Conservation (phyloP, 352 stramenopile species). For the Phytophthora syringae region DNA sequence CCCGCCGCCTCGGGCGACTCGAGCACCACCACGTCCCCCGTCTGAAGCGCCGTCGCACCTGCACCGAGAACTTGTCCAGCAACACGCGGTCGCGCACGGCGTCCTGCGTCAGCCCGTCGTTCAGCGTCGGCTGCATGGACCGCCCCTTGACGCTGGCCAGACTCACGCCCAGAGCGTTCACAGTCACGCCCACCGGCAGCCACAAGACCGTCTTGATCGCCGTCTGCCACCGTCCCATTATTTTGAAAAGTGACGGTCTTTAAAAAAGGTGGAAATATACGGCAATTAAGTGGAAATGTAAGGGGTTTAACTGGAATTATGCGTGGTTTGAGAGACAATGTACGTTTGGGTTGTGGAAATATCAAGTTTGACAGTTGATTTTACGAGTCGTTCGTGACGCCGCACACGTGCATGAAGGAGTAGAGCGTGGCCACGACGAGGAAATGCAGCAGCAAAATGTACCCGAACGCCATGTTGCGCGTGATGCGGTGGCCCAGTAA, state of each 20-base stretch:
- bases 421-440: slow-evolving; percentile 89
- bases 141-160: slow-evolving; percentile 75
- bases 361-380: not conserved
- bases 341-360: too few species aligned
- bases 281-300: too few species aligned
- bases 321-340: too few species aligned
- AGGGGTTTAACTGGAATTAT: too few species aligned
- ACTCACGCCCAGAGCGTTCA: slow-evolving; percentile 81
- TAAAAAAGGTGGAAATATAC: too few species aligned
- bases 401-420: slow-evolving; percentile 88
- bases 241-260: too few species aligned
- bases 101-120: slow-evolving; percentile 71
- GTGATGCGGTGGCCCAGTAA: slow-evolving; percentile 85
- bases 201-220: slow-evolving; percentile 70
- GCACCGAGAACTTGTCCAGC: slow-evolving; percentile 88
- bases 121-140: slow-evolving; percentile 87
- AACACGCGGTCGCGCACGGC: slow-evolving; percentile 80
- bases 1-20: slow-evolving; percentile 62
- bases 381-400: slow-evolving; percentile 73
- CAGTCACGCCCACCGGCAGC: slow-evolving; percentile 79
- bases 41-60: slow-evolving; percentile 65
- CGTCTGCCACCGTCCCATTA: slow-evolving; percentile 71
- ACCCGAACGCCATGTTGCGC: slow-evolving; percentile 83
- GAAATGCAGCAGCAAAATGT: slow-evolving; percentile 87
- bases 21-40: slow-evolving; percentile 86